A percentile compares a stretch with the other conserved stretches of the same genome.
Evolutionary conservation across 2,329 filamentous ascomycete species (phyloP).

Genomic region (Aureobasidium sp.): DNA sequence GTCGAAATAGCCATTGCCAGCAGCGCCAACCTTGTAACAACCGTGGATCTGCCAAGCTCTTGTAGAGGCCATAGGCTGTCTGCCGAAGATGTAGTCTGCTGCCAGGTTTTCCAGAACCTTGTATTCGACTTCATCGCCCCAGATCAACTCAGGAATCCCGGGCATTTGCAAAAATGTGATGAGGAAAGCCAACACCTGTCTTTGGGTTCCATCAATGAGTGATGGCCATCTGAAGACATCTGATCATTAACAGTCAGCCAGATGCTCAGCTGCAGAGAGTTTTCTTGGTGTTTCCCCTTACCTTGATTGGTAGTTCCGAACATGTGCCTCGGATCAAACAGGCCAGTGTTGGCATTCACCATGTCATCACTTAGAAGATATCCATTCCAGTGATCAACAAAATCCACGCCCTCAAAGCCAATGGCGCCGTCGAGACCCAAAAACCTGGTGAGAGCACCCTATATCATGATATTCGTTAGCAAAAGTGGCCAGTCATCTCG

Average conservation of each 20-base stretch:
- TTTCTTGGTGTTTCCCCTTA: neutral
- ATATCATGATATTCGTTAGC: neutral
- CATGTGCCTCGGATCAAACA: constrained; percentile 58
- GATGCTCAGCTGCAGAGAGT: neutral
- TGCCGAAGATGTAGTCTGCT: constrained; percentile 55
- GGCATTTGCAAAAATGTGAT: constrained; percentile 54
- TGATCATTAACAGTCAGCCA: neutral
- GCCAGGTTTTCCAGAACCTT: constrained; percentile 59
- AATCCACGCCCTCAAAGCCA: constrained; percentile 48
- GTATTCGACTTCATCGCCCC: constrained; percentile 58
- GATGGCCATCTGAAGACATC: constrained; percentile 60
- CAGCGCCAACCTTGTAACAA: constrained; percentile 51
- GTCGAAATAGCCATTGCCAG: constrained; percentile 45
- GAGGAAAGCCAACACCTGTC: constrained; percentile 51
- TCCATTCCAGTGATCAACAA: constrained; percentile 47
- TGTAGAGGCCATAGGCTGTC: constrained; percentile 54
- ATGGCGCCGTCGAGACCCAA: constrained; percentile 54
- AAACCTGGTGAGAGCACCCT: constrained; percentile 51
- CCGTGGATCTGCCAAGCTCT: constrained; percentile 59
- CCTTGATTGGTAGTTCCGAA: constrained; percentile 56
- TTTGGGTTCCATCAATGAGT: constrained; percentile 49
- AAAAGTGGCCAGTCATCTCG: no score
- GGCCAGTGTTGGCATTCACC: constrained; percentile 52
- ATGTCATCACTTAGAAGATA: constrained; percentile 32
- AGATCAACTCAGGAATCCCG: constrained; percentile 55